Conservation (phyloP, 1,139 yeast genomes). For the Saccharomyces hybrid region DNA sequence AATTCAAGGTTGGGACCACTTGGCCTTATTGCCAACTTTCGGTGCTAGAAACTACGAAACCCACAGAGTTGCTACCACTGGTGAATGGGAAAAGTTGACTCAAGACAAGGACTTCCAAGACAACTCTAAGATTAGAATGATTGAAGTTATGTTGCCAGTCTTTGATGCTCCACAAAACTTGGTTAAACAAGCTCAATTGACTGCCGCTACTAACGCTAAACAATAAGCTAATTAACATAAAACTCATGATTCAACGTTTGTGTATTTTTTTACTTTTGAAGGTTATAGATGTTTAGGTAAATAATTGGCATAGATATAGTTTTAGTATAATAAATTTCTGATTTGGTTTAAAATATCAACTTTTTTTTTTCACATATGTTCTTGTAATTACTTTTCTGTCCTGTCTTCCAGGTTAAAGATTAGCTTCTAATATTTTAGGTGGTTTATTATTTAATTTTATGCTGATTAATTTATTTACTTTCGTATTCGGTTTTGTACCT, state of each 20-base stretch:
- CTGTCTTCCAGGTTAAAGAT: too few species aligned
- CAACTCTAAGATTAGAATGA: constrained; percentile 55
- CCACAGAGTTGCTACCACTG: constrained; percentile 52
- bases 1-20: constrained; percentile 78
- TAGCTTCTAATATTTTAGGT: too few species aligned
- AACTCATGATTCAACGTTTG: not conserved
- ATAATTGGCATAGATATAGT: not conserved
- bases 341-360: not conserved
- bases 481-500: too few species aligned
- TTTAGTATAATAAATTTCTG: not conserved
- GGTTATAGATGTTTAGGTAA: not conserved
- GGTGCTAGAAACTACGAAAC: constrained; percentile 51
- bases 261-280: not conserved
- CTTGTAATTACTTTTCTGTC: too few species aligned
- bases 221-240: constrained; percentile 9
- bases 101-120: constrained; percentile 43
- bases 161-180: constrained; percentile 78
- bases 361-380: too few species aligned
- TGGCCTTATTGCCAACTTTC: constrained; percentile 59
- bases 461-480: too few species aligned
- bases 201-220: constrained; percentile 56
- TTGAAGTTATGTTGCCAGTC: constrained; percentile 72
- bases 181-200: constrained; percentile 67
- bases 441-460: too few species aligned
- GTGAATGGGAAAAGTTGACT: constrained; percentile 59